phyloP scores from a whole-genome alignment of 768 basidiomycete species.

The Pilatotrama ljubarskyi region DNA sequence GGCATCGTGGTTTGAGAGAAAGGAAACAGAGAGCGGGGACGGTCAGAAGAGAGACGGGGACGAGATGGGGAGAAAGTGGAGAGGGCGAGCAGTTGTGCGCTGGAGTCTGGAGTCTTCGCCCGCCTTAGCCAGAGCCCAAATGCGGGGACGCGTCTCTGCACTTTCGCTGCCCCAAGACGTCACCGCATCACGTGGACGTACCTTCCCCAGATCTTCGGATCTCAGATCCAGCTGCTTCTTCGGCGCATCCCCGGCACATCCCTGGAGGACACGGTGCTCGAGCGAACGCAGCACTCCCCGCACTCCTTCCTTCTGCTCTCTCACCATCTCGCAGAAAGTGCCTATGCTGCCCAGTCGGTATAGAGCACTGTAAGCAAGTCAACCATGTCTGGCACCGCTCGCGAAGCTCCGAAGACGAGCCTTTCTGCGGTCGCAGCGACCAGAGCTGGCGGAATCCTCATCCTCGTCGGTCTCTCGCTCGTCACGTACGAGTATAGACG shows the following conservation, averaged over 20 bases:
- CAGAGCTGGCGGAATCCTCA: slow-evolving; percentile 23
- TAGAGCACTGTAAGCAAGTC: not conserved
- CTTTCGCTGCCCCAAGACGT: slow-evolving; percentile 6
- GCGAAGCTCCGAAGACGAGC: slow-evolving; percentile 11
- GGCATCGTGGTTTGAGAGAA: slow-evolving; percentile 14
- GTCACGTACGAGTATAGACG: slow-evolving; percentile 63
- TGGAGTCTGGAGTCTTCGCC: slow-evolving; percentile 12
- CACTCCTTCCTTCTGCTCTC: not conserved
- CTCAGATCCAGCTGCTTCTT: slow-evolving; percentile 1
- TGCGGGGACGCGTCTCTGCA: slow-evolving; percentile 14
- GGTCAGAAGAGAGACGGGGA: not conserved
- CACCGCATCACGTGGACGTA: slow-evolving; percentile 16
- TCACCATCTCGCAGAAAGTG: not conserved
- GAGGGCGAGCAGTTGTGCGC: not conserved
- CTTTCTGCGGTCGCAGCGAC: slow-evolving; percentile 17
- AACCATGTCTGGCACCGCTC: slow-evolving; percentile 3
- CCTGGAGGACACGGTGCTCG: not conserved
- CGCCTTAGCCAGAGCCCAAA: slow-evolving; percentile 1
- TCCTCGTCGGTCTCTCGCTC: slow-evolving; percentile 47
- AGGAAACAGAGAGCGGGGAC: not conserved
- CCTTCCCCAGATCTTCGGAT: slow-evolving; percentile 6
- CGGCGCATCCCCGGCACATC: slow-evolving; percentile 15
- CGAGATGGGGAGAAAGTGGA: slow-evolving; percentile 1
- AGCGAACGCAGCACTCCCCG: not conserved
- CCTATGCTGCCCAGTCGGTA: slow-evolving; percentile 8